phyloP scores from a whole-genome alignment of 2,329 filamentous ascomycete genomes.

The Xylariaceae sp. region DNA sequence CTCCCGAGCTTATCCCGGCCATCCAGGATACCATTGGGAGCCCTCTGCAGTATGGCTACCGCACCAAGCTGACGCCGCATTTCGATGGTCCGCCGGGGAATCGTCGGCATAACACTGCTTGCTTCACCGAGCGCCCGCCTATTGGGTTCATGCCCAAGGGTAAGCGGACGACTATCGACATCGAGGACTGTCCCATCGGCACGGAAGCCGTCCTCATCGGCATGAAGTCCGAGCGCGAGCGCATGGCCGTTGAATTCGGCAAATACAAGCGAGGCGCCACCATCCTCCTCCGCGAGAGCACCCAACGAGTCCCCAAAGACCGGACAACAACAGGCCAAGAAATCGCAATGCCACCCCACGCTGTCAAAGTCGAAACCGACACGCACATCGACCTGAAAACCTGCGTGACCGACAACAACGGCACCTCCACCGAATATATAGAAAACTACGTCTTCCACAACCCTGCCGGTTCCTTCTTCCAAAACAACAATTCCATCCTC shows the following conservation, averaged over 20 bases:
- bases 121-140: conserved; percentile 61
- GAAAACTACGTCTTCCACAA: conserved; percentile 81
- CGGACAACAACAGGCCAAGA: conserved; percentile 3
- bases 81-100: conserved; percentile 69
- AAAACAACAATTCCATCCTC: conserved; percentile 99
- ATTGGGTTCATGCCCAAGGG: conserved; percentile 91
- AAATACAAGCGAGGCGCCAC: conserved; percentile 80
- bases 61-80: conserved; percentile 94
- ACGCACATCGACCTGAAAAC: conserved; percentile 71
- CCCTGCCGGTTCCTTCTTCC: conserved; percentile 92
- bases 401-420: conserved; percentile 82
- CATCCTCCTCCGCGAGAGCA: conserved; percentile 81
- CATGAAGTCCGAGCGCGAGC: conserved; percentile 69
- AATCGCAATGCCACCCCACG: conserved; percentile 33
- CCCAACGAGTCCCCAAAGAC: conserved; percentile 57
- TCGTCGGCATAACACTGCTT: conserved; percentile 43
- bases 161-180: conserved; percentile 75
- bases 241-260: conserved; percentile 63
- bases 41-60: conserved; percentile 85
- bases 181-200: conserved; percentile 94
- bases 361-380: conserved; percentile 50
- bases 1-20: conserved; percentile 66
- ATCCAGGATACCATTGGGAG: conserved; percentile 84
- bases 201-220: conserved; percentile 79
- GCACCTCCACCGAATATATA: conserved; percentile 79